Conservation (phyloP, 2,329 filamentous ascomycete genomes). For the Colletotrichum limetticola region DNA sequence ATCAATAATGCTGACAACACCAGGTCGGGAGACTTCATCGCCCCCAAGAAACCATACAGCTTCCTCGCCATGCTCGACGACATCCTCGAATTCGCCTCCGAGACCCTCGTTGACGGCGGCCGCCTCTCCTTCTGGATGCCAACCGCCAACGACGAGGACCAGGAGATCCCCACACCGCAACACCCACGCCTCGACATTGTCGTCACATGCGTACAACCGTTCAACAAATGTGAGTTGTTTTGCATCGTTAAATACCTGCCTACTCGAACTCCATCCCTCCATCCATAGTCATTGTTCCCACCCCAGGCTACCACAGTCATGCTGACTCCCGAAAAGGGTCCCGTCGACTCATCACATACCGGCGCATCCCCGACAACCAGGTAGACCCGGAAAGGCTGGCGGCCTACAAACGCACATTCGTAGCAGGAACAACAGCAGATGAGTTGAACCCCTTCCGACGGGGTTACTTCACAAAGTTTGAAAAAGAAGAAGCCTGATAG, state of each 20-base stretch:
- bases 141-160: conserved; percentile 81
- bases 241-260: not conserved
- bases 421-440: conserved; percentile 62
- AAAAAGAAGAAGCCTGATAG: conserved; percentile 42
- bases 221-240: conserved; percentile 81
- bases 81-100: conserved; percentile 83
- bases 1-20: conserved; percentile 37
- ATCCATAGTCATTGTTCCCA: not conserved
- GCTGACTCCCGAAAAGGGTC: conserved; percentile 70
- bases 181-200: conserved; percentile 81
- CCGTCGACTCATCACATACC: conserved; percentile 87
- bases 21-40: conserved; percentile 76
- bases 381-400: conserved; percentile 59
- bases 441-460: conserved; percentile 71
- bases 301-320: not conserved
- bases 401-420: conserved; percentile 41
- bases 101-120: conserved; percentile 81
- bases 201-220: conserved; percentile 83
- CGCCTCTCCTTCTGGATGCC: conserved; percentile 98
- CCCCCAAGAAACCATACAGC: conserved; percentile 91
- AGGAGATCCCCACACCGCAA: conserved; percentile 79
- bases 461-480: conserved; percentile 68
- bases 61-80: conserved; percentile 92
- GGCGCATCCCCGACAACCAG: conserved; percentile 70
- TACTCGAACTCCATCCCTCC: too few species aligned